Percentiles rank a stretch among this genome's conserved stretches.
phyloP scores from a whole-genome alignment of 2,329 filamentous ascomycete genomes.

The Fusarium fracticaudum region DNA sequence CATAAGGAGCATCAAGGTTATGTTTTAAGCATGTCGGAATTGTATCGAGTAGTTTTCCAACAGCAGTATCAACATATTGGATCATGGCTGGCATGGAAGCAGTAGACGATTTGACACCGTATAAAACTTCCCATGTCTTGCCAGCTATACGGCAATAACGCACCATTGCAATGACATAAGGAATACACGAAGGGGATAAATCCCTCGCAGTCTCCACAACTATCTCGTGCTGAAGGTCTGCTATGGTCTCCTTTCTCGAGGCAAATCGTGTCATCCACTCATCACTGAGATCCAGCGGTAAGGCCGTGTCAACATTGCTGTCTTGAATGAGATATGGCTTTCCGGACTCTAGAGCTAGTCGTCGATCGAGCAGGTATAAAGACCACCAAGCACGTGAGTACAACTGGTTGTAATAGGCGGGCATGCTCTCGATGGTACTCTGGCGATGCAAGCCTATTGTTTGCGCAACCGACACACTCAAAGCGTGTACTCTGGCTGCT shows the following conservation, averaged over 20 bases:
- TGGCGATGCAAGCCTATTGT: constrained; percentile 30
- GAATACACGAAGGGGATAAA: constrained; percentile 1
- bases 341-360: constrained; percentile 27
- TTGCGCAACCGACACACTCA: constrained; percentile 21
- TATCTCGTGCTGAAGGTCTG: constrained; percentile 7
- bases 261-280: constrained; percentile 24
- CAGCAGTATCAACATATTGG: constrained; percentile 19
- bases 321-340: constrained; percentile 31
- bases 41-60: constrained; percentile 15
- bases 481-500: constrained; percentile 18
- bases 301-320: constrained; percentile 20
- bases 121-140: constrained; percentile 31
- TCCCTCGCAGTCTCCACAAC: constrained; percentile 2
- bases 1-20: not conserved
- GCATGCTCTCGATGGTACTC: constrained; percentile 20
- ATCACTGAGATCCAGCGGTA: constrained; percentile 25
- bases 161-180: constrained; percentile 24
- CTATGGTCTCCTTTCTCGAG: not conserved
- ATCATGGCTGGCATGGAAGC: constrained; percentile 17
- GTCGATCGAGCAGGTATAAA: constrained; percentile 25
- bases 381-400: constrained; percentile 30
- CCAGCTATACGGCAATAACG: constrained; percentile 26
- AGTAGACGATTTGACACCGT: constrained; percentile 17
- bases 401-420: constrained; percentile 18
- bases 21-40: constrained; percentile 2